Evolutionary conservation across 2,329 filamentous ascomycete species (phyloP).

Genomic region (Lasiodiplodia theobromae): DNA sequence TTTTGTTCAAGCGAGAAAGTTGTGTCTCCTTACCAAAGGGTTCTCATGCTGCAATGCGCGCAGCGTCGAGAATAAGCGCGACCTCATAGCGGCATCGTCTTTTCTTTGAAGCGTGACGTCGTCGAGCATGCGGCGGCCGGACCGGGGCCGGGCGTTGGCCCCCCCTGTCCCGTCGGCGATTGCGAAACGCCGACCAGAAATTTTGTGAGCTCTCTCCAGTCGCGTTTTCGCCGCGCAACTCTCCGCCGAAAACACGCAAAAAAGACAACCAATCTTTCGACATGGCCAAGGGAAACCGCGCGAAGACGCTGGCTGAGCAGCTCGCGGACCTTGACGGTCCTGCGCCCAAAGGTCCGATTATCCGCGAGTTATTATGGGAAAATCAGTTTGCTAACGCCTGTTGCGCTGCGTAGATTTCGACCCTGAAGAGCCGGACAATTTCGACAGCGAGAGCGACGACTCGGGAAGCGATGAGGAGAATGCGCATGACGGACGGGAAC

Average conservation of each 20-base stretch:
- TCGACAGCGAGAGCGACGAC: slow-evolving; percentile 62
- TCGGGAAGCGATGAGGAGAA: slow-evolving; percentile 57
- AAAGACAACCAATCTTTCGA: background rate
- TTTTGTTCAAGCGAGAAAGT: background rate
- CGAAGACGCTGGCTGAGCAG: slow-evolving; percentile 61
- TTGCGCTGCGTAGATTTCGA: slow-evolving; percentile 70
- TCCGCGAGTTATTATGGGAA: background rate
- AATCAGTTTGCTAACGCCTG: slow-evolving; percentile 1
- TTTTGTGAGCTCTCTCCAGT: slow-evolving; percentile 15
- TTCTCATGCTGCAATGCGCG: slow-evolving; percentile 76
- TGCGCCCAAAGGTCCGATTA: slow-evolving; percentile 39
- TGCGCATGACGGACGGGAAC: slow-evolving; percentile 73
- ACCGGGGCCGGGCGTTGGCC: background rate
- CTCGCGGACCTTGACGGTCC: slow-evolving; percentile 68
- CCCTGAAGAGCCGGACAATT: slow-evolving; percentile 72
- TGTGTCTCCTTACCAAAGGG: slow-evolving; percentile 68
- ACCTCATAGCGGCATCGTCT: slow-evolving; percentile 42
- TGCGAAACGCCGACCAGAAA: slow-evolving; percentile 16
- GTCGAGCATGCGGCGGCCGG: background rate
- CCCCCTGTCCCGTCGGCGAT: background rate
- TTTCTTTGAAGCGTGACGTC: slow-evolving; percentile 24
- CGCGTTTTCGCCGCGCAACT: background rate
- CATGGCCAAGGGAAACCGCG: slow-evolving; percentile 48
- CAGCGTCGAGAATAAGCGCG: slow-evolving; percentile 62
- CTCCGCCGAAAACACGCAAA: slow-evolving; percentile 36